These are phyloP conservation scores for Moesziomyces sp. DNA, from an alignment of 1,284 basidiomycete genomes.

Conservation along the genomic window DNA sequence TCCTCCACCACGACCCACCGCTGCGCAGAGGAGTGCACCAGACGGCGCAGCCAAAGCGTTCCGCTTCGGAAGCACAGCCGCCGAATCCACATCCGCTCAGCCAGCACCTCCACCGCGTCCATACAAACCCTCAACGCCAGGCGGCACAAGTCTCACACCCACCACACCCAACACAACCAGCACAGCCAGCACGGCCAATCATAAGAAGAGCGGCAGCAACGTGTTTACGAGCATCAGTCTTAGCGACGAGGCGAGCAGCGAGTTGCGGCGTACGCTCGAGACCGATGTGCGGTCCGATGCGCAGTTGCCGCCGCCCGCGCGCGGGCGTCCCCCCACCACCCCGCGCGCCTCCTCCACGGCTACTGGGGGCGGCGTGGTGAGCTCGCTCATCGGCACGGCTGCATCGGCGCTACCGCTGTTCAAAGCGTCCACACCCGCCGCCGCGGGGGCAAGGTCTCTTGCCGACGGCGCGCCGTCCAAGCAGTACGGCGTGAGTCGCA, in stretches of 20 bases:
- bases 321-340: slow-evolving; percentile 1
- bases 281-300: slow-evolving; percentile 17
- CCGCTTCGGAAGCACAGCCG: slow-evolving; percentile 13
- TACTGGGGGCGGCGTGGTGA: slow-evolving; percentile 9
- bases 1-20: slow-evolving; percentile 24
- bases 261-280: slow-evolving; percentile 31
- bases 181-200: not conserved
- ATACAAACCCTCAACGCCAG: not conserved
- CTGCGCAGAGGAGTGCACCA: not conserved
- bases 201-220: slow-evolving; percentile 26
- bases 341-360: not conserved
- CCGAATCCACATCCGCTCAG: not conserved
- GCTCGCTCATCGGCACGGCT: slow-evolving; percentile 22
- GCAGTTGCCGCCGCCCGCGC: slow-evolving; percentile 11
- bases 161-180: not conserved
- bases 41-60: slow-evolving; percentile 31
- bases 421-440: slow-evolving; percentile 2
- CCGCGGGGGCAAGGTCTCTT: slow-evolving; percentile 8
- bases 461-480: slow-evolving; percentile 43
- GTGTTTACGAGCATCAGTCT: slow-evolving; percentile 43
- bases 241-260: slow-evolving; percentile 27
- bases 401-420: slow-evolving; percentile 28
- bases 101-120: slow-evolving; percentile 1
- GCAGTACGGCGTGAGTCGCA: slow-evolving; percentile 22
- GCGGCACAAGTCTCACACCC: slow-evolving; percentile 4